phyloP scores from a whole-genome alignment of 2,329 filamentous ascomycete species.

The Pestalotiopsis sp. region DNA sequence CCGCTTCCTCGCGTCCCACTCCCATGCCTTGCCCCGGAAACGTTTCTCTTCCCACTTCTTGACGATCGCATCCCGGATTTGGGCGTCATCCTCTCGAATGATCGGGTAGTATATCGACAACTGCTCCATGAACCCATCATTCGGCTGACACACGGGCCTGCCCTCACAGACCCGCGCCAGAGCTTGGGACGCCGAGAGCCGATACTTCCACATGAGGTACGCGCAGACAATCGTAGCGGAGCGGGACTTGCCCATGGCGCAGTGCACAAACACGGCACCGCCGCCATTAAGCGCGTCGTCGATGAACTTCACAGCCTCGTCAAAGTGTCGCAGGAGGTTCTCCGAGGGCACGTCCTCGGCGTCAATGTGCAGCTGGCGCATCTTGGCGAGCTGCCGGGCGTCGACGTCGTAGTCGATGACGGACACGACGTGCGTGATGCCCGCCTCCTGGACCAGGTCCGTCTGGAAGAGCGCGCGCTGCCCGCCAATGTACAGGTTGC shows the following conservation, averaged over 20 bases:
- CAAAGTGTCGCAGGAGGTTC: constrained; percentile 4
- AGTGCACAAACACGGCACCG: constrained; percentile 1
- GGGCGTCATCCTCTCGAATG: neutral
- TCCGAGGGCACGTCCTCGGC: neutral
- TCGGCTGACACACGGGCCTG: constrained; percentile 3
- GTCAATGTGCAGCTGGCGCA: constrained; percentile 8
- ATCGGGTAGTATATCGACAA: neutral
- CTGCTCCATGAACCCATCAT: constrained; percentile 11
- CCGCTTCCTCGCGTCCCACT: neutral
- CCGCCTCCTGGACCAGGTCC: neutral
- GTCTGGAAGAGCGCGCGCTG: constrained; percentile 1
- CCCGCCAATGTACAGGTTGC: constrained; percentile 11
- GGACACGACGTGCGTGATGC: constrained; percentile 10
- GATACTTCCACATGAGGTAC: constrained; percentile 4
- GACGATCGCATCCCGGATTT: neutral
- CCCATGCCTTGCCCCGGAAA: neutral
- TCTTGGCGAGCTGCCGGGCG: neutral
- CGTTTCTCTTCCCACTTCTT: neutral
- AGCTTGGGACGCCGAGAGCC: neutral
- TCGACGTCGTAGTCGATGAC: constrained; percentile 8
- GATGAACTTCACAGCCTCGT: neutral
- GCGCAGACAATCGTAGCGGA: constrained; percentile 1
- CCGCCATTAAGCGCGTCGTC: neutral
- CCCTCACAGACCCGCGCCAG: neutral
- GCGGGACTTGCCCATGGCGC: constrained; percentile 9